Conservation (phyloP, 805 yeast species). For the Candida xyloterini region DNA sequence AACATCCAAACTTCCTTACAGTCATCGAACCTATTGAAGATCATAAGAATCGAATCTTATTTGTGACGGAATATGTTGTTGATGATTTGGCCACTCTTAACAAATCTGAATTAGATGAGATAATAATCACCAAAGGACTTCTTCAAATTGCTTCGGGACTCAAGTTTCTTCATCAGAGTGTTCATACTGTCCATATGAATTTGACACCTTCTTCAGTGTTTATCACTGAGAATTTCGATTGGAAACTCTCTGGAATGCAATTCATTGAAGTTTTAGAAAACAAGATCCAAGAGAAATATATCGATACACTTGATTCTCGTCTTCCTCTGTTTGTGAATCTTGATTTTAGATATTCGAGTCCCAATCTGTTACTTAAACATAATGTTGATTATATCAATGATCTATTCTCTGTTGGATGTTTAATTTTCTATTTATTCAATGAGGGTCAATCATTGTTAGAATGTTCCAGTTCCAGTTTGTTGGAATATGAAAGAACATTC, state of each 20-base stretch:
- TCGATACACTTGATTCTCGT: conserved; percentile 72
- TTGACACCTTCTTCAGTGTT: conserved; percentile 74
- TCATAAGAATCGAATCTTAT: conserved; percentile 68
- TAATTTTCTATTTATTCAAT: conserved; percentile 69
- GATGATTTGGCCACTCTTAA: conserved; percentile 31
- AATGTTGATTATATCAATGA: conserved; percentile 68
- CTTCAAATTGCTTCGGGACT: conserved; percentile 74
- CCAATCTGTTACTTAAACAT: conserved; percentile 72
- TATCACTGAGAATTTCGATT: conserved; percentile 82
- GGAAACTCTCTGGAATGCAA: conserved; percentile 84
- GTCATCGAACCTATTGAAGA: conserved; percentile 89
- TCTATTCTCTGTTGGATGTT: conserved; percentile 77
- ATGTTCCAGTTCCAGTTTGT: conserved; percentile 39
- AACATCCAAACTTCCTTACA: conserved; percentile 85
- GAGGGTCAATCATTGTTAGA: conserved; percentile 40
- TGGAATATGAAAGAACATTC: conserved; percentile 58
- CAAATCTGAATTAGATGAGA: conserved; percentile 58
- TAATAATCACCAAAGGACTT: conserved; percentile 73
- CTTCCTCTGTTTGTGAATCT: conserved; percentile 70
- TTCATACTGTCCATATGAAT: conserved; percentile 73
- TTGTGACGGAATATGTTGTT: conserved; percentile 79
- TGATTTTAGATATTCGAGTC: conserved; percentile 75
- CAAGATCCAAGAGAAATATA: conserved; percentile 52
- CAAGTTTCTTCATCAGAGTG: conserved; percentile 76
- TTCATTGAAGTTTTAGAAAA: conserved; percentile 45